Base-by-base conservation (phyloP, 1,284 basidiomycete genomes). In the Coniophora puteana region DNA sequence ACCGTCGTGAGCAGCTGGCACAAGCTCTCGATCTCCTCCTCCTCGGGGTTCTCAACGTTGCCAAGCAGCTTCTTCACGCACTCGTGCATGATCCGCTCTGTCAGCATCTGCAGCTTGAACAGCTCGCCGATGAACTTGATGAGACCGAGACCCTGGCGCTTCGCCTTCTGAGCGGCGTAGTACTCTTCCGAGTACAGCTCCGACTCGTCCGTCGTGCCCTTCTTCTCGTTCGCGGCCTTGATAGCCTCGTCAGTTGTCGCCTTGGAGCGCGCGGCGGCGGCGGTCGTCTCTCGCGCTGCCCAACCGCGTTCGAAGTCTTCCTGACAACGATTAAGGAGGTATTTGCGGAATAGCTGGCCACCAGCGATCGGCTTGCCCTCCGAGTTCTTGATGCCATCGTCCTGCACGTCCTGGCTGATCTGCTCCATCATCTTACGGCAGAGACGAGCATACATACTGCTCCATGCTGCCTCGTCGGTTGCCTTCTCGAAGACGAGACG, bases 121-220 rank as follows among this genome's bases (percentile, higher is more conserved):
- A 98, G 74, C 70, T 98, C 94, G 56, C 95, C 94, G 51, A 98
- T 96, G 70, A 99, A 96, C 63, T 90, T 90, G 64, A 98, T 91
- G 47, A 98, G 79, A 74, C 95, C 95, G 18, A 98, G 84, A 64
- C 94, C 93, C 51, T 91, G 88, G 50, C 94, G 90, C 74, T 97
- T 97, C 32, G 93, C 93, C 74, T 97, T 97, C 63, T 94, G 88
- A 14, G 89, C 90, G 37, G 88, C 88, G 59, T 98, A 98, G 72
- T 98, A 98, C 67, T 98, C 94, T 11, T 97, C 93, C 5, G 90
- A 95, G 55, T 96, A 89, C 34, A 93, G 73, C 6, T 77, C 88
- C 44, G 76, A 71, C 58, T 83, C 81, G 5, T 61, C 57, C 13
- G 61, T 68, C 27, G 61, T 66, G 46, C 69, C 69, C 51, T 64